Evolutionary conservation across 352 stramenopile genomes (phyloP).

Genomic region (Elongisporangium anandrum): DNA sequence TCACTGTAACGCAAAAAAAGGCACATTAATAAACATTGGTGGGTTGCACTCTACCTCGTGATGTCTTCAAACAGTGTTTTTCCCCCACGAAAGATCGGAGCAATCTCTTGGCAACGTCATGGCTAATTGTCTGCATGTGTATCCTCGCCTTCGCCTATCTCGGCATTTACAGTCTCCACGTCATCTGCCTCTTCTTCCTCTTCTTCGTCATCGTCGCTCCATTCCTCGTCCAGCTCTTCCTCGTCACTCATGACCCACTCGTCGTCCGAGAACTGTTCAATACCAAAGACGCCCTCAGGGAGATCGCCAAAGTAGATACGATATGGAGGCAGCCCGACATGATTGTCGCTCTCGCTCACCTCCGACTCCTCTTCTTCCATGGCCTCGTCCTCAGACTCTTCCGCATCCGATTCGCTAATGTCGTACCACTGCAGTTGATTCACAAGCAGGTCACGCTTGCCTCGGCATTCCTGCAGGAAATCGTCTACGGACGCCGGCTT

Average conservation of each 20-base stretch:
- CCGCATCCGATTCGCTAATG: conserved; percentile 42
- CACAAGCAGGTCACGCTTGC: conserved; percentile 14
- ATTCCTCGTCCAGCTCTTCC: conserved; percentile 3
- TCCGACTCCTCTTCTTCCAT: background rate
- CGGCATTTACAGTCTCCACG: conserved; percentile 4
- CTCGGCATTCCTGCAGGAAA: conserved; percentile 25
- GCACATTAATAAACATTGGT: background rate
- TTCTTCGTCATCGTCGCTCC: conserved; percentile 10
- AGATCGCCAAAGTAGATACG: background rate
- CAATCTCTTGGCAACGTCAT: too few relatives aligned
- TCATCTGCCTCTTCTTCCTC: conserved; percentile 1
- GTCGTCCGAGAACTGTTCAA: conserved; percentile 4
- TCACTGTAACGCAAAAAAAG: background rate
- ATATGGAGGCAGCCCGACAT: background rate
- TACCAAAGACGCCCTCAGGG: background rate
- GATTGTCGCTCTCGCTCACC: background rate
- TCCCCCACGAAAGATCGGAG: background rate
- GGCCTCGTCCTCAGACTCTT: conserved; percentile 6
- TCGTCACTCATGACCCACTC: background rate
- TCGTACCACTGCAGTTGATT: conserved; percentile 51
- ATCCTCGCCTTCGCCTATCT: background rate
- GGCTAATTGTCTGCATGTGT: background rate
- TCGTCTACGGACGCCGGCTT: conserved; percentile 22
- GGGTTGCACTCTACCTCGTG: background rate
- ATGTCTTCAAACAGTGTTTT: background rate